Evolutionary conservation across 2,329 filamentous ascomycete genomes (phyloP).

Genomic region (Tympanopsis confertula): DNA sequence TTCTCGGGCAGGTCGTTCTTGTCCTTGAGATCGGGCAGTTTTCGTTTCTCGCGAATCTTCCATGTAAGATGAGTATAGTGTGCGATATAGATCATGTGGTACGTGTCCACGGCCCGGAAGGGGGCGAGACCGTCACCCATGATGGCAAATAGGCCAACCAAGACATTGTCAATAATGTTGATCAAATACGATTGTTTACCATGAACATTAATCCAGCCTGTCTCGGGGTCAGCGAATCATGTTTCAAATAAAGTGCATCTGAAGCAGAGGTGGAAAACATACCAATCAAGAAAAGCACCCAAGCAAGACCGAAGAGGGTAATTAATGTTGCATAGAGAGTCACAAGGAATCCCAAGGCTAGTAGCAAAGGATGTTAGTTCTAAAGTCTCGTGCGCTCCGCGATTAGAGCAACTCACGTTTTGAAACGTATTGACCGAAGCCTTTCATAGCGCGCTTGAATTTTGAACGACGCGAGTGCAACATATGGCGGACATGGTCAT

Average conservation of each 20-base stretch:
- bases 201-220: slow-evolving; percentile 67
- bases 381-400: background rate
- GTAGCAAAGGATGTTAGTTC: slow-evolving; percentile 3
- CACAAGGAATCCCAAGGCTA: slow-evolving; percentile 69
- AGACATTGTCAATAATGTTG: slow-evolving; percentile 59
- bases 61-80: slow-evolving; percentile 58
- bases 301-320: slow-evolving; percentile 73
- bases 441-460: slow-evolving; percentile 69
- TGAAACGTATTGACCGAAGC: slow-evolving; percentile 68
- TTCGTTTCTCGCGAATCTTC: slow-evolving; percentile 49
- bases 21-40: slow-evolving; percentile 50
- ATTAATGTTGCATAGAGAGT: slow-evolving; percentile 75
- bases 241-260: too few relatives aligned
- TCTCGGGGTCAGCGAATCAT: background rate
- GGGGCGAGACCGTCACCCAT: slow-evolving; percentile 62
- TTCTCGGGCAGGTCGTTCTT: slow-evolving; percentile 55
- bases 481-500: slow-evolving; percentile 81
- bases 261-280: slow-evolving; percentile 16
- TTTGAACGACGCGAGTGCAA: slow-evolving; percentile 69
- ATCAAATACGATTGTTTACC: slow-evolving; percentile 58
- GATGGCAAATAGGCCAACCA: slow-evolving; percentile 60
- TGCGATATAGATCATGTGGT: slow-evolving; percentile 75
- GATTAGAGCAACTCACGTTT: slow-evolving; percentile 38
- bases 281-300: slow-evolving; percentile 84
- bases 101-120: slow-evolving; percentile 71